Percentiles rank a stretch among this genome's conserved stretches.
Conservation (phyloP, 805 yeast species). For the Nakazawaea populi region DNA sequence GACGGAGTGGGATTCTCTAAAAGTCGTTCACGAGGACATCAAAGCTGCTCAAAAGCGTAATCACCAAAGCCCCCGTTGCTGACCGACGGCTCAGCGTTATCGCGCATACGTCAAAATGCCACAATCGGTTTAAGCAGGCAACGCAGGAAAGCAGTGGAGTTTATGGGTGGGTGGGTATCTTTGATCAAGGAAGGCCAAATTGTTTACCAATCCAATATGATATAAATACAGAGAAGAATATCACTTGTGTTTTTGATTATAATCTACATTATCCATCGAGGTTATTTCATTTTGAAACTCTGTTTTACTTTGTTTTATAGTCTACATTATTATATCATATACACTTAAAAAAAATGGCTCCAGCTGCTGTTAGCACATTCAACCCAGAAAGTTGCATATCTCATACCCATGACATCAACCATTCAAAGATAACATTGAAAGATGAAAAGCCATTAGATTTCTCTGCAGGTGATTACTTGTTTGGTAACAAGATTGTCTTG, state of each 20-base stretch:
- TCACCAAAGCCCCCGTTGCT: not conserved
- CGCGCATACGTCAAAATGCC: not conserved
- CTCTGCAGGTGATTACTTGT: constrained; percentile 16
- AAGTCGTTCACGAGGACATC: not conserved
- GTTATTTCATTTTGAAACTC: not conserved
- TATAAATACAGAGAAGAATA: not conserved
- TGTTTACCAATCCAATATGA: not conserved
- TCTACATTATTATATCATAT: no score
- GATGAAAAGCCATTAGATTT: constrained; percentile 16
- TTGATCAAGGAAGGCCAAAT: no score
- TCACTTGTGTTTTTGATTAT: not conserved
- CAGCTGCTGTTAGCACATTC: constrained; percentile 10
- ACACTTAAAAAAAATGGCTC: constrained; percentile 6
- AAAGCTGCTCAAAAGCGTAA: not conserved
- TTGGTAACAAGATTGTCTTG: constrained; percentile 30
- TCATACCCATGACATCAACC: constrained; percentile 1
- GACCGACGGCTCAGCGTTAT: not conserved
- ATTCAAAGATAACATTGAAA: constrained; percentile 1
- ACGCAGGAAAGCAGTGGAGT: not conserved
- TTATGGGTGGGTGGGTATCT: no score
- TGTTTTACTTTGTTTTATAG: not conserved
- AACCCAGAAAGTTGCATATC: constrained; percentile 1
- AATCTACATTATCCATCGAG: not conserved
- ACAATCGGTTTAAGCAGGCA: constrained; percentile 7
- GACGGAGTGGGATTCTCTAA: not conserved